phyloP scores from a whole-genome alignment of 2,329 filamentous ascomycete species.

The Daldinia sp. region DNA sequence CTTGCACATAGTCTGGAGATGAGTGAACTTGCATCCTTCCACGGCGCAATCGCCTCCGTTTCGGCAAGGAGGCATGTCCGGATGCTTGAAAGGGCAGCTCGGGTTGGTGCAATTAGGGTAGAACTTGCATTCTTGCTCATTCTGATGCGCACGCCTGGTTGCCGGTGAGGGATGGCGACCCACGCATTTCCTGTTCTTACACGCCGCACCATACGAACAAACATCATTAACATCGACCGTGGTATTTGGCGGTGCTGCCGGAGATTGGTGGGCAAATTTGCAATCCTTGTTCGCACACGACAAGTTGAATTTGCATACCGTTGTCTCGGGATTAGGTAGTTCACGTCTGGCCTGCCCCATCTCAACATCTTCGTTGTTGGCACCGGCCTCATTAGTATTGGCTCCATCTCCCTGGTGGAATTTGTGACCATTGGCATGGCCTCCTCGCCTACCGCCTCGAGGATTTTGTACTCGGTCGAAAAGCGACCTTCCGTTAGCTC shows the following conservation, averaged over 20 bases:
- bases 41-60: slow-evolving; percentile 91
- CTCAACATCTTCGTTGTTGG: slow-evolving; percentile 72
- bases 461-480: slow-evolving; percentile 78
- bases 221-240: slow-evolving; percentile 82
- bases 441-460: slow-evolving; percentile 64
- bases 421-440: slow-evolving; percentile 56
- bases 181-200: slow-evolving; percentile 95
- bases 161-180: slow-evolving; percentile 93
- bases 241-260: slow-evolving; percentile 82
- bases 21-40: slow-evolving; percentile 88
- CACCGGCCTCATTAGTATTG: slow-evolving; percentile 53
- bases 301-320: slow-evolving; percentile 89
- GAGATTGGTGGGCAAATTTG: slow-evolving; percentile 93
- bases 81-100: slow-evolving; percentile 89
- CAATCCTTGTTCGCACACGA: slow-evolving; percentile 90
- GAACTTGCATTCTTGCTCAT: slow-evolving; percentile 89
- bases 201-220: slow-evolving; percentile 88
- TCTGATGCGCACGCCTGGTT: slow-evolving; percentile 79
- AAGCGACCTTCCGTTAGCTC: slow-evolving; percentile 69
- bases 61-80: slow-evolving; percentile 85
- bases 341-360: slow-evolving; percentile 67
- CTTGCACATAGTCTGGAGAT: slow-evolving; percentile 85
- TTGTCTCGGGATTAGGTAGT: slow-evolving; percentile 70
- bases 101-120: slow-evolving; percentile 92
- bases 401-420: slow-evolving; percentile 51